These are phyloP conservation scores for Helianthus annuus DNA, from an alignment of 129 eudicot genomes.

Conservation along the genomic window HanXRQr2.0-SUNRISE NC_035437.2:49186470-49186969, in stretches of 20 bases:
- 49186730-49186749: slow-evolving; percentile 60
- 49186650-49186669: slow-evolving; percentile 37
- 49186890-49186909: slow-evolving; percentile 38
- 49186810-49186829: slow-evolving; percentile 63
- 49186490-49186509: slow-evolving; percentile 47
- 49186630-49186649: slow-evolving; percentile 28
- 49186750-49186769: slow-evolving; percentile 61
- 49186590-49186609: slow-evolving; percentile 33
- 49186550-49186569: slow-evolving; percentile 69
- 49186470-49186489: not conserved
- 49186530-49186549: slow-evolving; percentile 74
- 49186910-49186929: slow-evolving; percentile 34
- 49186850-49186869: slow-evolving; percentile 61
- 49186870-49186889: slow-evolving; percentile 28
- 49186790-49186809: slow-evolving; percentile 47
- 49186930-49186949: not conserved
- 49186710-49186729: slow-evolving; percentile 77
- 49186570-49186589: slow-evolving; percentile 44
- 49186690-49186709: slow-evolving; percentile 38
- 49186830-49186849: slow-evolving; percentile 48
- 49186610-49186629: slow-evolving; percentile 36
- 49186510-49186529: slow-evolving; percentile 72
- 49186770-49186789: slow-evolving; percentile 51
- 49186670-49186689: slow-evolving; percentile 32
- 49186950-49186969: too few relatives aligned